Evolutionary conservation across 495 filamentous ascomycete species (phyloP).

Genomic region (Penicillium samsonianum): DNA sequence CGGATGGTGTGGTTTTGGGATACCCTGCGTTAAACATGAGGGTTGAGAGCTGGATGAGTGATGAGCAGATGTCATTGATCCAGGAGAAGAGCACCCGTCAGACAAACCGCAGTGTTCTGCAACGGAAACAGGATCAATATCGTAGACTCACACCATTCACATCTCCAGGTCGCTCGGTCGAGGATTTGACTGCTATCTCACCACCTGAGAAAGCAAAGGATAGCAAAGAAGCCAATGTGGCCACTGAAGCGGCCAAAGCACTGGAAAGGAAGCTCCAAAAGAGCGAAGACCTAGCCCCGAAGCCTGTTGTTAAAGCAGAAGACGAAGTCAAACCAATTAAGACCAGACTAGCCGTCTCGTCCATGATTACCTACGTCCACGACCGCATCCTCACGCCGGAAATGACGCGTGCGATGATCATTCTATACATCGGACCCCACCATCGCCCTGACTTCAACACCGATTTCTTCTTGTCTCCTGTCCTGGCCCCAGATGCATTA

Average conservation of each 20-base stretch:
- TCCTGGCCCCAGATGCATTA: constrained; percentile 82
- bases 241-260: constrained; percentile 30
- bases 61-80: constrained; percentile 94
- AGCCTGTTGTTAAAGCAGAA: constrained; percentile 44
- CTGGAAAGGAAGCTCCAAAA: constrained; percentile 29
- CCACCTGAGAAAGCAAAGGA: constrained; percentile 40
- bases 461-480: constrained; percentile 86
- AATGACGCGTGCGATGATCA: constrained; percentile 99
- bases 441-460: constrained; percentile 89
- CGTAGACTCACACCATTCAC: constrained; percentile 58
- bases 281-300: constrained; percentile 27
- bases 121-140: constrained; percentile 74
- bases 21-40: constrained; percentile 94
- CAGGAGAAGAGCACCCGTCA: constrained; percentile 76
- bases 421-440: constrained; percentile 93
- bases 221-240: constrained; percentile 32
- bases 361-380: constrained; percentile 97
- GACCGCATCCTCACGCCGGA: constrained; percentile 94
- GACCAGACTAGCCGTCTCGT: constrained; percentile 86
- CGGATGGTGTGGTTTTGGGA: constrained; percentile 79
- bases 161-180: constrained; percentile 68
- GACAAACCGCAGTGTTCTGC: constrained; percentile 73
- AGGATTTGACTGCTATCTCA: constrained; percentile 34
- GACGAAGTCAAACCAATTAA: constrained; percentile 67
- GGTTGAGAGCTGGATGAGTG: constrained; percentile 98